A percentile compares a stretch with the other conserved stretches of the same genome.
These are phyloP conservation scores for Aspergillus wentii DNA, from an alignment of 495 filamentous ascomycete genomes.

Conservation along the genomic window DNA sequence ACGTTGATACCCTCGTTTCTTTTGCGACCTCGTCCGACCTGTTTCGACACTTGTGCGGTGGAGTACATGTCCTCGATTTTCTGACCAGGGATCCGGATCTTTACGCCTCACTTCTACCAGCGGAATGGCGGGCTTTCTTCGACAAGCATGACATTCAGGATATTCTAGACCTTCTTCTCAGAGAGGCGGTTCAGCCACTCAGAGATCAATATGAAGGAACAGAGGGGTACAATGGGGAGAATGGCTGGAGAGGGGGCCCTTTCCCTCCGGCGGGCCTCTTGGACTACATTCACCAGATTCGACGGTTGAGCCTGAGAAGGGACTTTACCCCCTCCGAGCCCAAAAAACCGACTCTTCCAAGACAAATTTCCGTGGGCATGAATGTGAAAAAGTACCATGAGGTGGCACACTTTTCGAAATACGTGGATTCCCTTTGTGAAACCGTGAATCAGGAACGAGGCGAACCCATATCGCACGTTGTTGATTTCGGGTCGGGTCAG, in stretches of 20 bases:
- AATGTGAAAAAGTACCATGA: slow-evolving; percentile 94
- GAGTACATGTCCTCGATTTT: slow-evolving; percentile 94
- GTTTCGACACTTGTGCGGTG: slow-evolving; percentile 86
- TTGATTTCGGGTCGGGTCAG: slow-evolving; percentile 94
- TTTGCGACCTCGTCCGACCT: slow-evolving; percentile 71
- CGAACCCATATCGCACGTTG: slow-evolving; percentile 70
- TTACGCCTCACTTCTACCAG: slow-evolving; percentile 67
- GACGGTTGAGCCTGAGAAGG: slow-evolving; percentile 62
- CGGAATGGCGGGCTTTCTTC: slow-evolving; percentile 78
- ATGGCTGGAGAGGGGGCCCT: slow-evolving; percentile 46
- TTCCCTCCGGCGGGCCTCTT: slow-evolving; percentile 63
- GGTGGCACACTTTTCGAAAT: slow-evolving; percentile 63
- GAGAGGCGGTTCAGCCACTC: slow-evolving; percentile 55
- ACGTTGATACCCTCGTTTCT: slow-evolving; percentile 70
- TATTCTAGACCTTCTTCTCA: slow-evolving; percentile 77
- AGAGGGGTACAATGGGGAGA: slow-evolving; percentile 5
- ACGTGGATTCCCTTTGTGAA: slow-evolving; percentile 46
- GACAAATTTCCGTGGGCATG: slow-evolving; percentile 82
- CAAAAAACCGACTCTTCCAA: slow-evolving; percentile 47
- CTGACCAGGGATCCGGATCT: slow-evolving; percentile 80
- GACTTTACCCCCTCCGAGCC: slow-evolving; percentile 39
- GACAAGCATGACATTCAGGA: slow-evolving; percentile 61
- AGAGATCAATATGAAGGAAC: slow-evolving; percentile 7
- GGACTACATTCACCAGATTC: slow-evolving; percentile 69
- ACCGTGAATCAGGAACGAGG: slow-evolving; percentile 51